Base-by-base conservation (phyloP, 2,329 filamentous ascomycete genomes). In the Plectosphaerella sp. region DNA sequence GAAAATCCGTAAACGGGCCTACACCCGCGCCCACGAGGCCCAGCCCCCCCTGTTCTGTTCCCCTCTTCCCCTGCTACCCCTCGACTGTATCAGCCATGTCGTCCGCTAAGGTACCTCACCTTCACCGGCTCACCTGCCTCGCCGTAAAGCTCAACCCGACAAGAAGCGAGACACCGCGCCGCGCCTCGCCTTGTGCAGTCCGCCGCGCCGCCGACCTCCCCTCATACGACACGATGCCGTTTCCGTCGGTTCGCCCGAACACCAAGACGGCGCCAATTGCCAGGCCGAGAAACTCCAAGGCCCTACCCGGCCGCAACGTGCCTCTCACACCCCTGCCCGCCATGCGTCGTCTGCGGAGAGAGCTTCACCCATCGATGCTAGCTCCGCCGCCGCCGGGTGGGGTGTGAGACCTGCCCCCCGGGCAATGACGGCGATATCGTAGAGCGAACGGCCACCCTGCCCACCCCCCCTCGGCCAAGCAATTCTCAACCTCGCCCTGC, bases 211-310 rank as follows among this genome's bases (percentile, higher is more conserved):
- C 28, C 28, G 11, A 33, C 28, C 28, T 52, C 35, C 35, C 57
- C 43, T 54, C 54, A 4, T 58, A 18, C 16, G 41, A 43, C 41
- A 43, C 41, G 41, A 43, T 43, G 41, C 41, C 41, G n/a, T 18
- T 43, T 43, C 41, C 41, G 41, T 43, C n/a, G 16, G 41, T 12
- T 16, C 18, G 41, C 41, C 41, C 41, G 41, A 43, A 43, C 41
- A 43, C 41, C 41, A 43, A 43, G 41, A 20, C 41, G 16, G 41
- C 41, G 41, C 41, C 41, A 43, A 20, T 18, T 6, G 16, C n/a
- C 10, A 18, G 41, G 41, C 41, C 41, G 16, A 43, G 41, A 43
- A n/a, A 6, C 18, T 43, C 28, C 28, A 43, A 12, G 41, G 18
- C 41, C 41, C n/a, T 18, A 18, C 41, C n/a, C 41, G 10, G n/a